Percentiles rank a stretch among this genome's conserved stretches.
Evolutionary conservation across 352 stramenopile species (phyloP).

Genomic region (Sclerospora graminicola): DNA sequence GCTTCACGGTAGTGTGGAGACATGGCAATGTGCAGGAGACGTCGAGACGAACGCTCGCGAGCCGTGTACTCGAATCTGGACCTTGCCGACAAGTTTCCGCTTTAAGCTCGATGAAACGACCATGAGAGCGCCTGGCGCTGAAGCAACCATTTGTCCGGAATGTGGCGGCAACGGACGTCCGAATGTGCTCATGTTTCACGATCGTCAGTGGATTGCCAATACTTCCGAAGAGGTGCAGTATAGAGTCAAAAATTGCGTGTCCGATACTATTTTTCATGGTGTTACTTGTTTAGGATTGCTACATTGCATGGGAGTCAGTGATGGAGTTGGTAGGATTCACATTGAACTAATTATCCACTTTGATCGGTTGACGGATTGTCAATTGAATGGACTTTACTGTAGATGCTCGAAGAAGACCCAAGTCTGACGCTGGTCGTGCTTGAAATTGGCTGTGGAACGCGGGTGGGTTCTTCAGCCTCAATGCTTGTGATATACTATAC

Average conservation of each 20-base stretch:
- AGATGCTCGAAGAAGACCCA: slow-evolving; percentile 66
- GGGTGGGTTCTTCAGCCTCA: slow-evolving; percentile 21
- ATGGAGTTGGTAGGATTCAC: slow-evolving; percentile 43
- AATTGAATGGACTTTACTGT: no score
- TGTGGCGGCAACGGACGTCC: slow-evolving; percentile 65
- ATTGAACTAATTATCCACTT: no score
- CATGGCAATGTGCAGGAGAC: slow-evolving; percentile 58
- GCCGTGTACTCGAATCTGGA: slow-evolving; percentile 45
- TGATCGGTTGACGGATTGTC: no score
- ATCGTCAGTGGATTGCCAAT: slow-evolving; percentile 80
- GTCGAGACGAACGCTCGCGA: slow-evolving; percentile 22
- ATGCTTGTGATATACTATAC: neutral
- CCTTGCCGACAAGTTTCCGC: slow-evolving; percentile 31
- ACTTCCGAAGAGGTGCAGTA: slow-evolving; percentile 37
- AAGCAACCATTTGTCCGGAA: slow-evolving; percentile 29
- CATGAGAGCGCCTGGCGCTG: slow-evolving; percentile 41
- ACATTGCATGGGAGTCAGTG: slow-evolving; percentile 70
- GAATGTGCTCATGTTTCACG: slow-evolving; percentile 89
- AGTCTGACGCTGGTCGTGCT: slow-evolving; percentile 57
- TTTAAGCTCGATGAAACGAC: slow-evolving; percentile 57
- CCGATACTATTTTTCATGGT: neutral
- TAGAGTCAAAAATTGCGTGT: neutral
- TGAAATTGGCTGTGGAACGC: slow-evolving; percentile 73
- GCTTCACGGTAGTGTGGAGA: slow-evolving; percentile 81
- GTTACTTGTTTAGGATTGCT: slow-evolving; percentile 27